These are phyloP conservation scores for Cladosporium oxysporum DNA, from an alignment of 2,329 filamentous ascomycete genomes.

Conservation along the genomic window DNA sequence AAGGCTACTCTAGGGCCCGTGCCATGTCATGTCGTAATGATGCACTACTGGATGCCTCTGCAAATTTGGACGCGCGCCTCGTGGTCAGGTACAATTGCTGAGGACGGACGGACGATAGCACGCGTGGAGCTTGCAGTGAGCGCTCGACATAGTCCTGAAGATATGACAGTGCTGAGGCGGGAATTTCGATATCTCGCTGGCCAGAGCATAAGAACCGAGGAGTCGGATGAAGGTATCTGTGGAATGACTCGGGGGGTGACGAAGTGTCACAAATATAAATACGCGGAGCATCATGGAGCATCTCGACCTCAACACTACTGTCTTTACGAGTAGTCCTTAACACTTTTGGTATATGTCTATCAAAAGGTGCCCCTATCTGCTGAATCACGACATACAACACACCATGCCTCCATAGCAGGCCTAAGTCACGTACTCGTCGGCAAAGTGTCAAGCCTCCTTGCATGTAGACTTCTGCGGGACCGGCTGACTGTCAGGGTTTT, in stretches of 20 bases:
- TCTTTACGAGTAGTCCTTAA: background rate
- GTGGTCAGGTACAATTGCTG: background rate
- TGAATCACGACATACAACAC: background rate
- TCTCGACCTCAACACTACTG: background rate
- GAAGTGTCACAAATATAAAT: background rate
- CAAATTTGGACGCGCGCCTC: slow-evolving; percentile 5
- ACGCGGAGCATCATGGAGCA: background rate
- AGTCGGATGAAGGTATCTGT: background rate
- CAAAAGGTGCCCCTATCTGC: background rate
- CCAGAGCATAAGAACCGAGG: background rate
- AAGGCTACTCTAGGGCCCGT: slow-evolving; percentile 4
- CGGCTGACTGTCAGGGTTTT: background rate
- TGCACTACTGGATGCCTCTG: slow-evolving; percentile 2
- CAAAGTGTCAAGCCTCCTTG: background rate
- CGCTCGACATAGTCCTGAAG: background rate
- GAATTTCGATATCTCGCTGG: background rate
- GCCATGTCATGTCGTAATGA: slow-evolving; percentile 16
- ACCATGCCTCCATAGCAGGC: too few species aligned
- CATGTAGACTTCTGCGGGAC: background rate
- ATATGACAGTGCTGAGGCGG: background rate
- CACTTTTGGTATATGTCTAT: background rate
- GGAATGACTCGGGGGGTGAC: background rate
- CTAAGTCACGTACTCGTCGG: too few species aligned
- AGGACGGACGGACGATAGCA: background rate
- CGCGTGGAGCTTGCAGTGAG: background rate